These are phyloP conservation scores for Claviceps humidiphila DNA, from an alignment of 2,329 filamentous ascomycete genomes.

Conservation along the genomic window DNA sequence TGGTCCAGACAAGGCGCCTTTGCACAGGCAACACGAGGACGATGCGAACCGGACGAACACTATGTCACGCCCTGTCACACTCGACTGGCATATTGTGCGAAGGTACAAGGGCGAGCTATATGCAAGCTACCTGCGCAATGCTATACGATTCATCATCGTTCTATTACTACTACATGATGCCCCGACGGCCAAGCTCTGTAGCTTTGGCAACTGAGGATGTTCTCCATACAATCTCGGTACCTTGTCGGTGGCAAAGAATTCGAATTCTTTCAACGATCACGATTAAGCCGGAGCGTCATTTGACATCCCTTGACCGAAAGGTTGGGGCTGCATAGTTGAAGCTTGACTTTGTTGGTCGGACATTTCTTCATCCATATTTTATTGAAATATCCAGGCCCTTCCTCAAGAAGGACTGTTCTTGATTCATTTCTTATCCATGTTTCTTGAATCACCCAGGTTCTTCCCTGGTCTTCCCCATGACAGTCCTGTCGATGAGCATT, in stretches of 20 bases:
- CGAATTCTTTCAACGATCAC: slow-evolving; percentile 48
- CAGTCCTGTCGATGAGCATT: background rate
- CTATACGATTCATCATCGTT: slow-evolving; percentile 5
- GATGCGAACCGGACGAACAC: background rate
- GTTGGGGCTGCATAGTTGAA: slow-evolving; percentile 69
- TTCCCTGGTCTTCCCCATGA: background rate
- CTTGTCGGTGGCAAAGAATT: slow-evolving; percentile 70
- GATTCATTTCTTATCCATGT: too few species aligned
- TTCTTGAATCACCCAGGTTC: too few species aligned
- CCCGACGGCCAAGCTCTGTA: slow-evolving; percentile 39
- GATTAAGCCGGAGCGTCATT: slow-evolving; percentile 99
- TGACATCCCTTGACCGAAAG: slow-evolving; percentile 71
- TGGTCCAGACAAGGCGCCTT: background rate
- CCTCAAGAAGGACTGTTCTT: too few species aligned
- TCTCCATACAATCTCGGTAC: slow-evolving; percentile 68
- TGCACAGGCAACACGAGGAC: background rate
- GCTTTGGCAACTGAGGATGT: slow-evolving; percentile 49
- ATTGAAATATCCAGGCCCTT: background rate
- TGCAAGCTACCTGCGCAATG: background rate
- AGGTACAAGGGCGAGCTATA: too few species aligned
- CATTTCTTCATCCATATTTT: slow-evolving; percentile 27
- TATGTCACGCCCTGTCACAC: background rate
- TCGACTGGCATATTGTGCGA: too few species aligned
- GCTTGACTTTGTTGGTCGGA: slow-evolving; percentile 94
- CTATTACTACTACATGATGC: slow-evolving; percentile 19